Evolutionary conservation across 805 yeast species (phyloP).

Genomic region (Ogataea degrootiae): DNA sequence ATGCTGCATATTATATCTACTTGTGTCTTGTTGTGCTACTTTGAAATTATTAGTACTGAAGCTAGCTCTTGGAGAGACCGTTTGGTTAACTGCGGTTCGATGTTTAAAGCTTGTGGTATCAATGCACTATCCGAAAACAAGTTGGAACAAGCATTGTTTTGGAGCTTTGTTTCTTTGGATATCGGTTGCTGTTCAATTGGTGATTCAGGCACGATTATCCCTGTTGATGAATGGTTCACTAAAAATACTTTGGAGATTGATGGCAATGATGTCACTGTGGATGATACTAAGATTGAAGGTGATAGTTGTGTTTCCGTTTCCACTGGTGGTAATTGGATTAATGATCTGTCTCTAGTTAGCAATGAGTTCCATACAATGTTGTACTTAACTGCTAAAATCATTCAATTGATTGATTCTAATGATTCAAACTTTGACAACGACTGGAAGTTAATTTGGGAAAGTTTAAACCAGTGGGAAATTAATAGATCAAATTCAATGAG

Average conservation of each 20-base stretch:
- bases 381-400: slow-evolving; percentile 27
- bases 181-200: slow-evolving; percentile 29
- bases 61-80: slow-evolving; percentile 37
- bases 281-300: neutral
- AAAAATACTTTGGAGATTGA: neutral
- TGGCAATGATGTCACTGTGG: neutral
- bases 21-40: slow-evolving; percentile 37
- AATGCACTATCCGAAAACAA: slow-evolving; percentile 32
- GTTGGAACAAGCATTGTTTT: slow-evolving; percentile 36
- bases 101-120: slow-evolving; percentile 34
- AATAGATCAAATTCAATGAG: slow-evolving; percentile 33
- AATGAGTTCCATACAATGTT: slow-evolving; percentile 18
- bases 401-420: slow-evolving; percentile 28
- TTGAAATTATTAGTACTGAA: slow-evolving; percentile 38
- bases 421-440: slow-evolving; percentile 29
- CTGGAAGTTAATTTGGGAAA: slow-evolving; percentile 39
- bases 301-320: too few relatives aligned
- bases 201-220: slow-evolving; percentile 18
- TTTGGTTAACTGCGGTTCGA: slow-evolving; percentile 34
- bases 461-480: slow-evolving; percentile 34
- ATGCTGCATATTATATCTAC: slow-evolving; percentile 29
- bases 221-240: slow-evolving; percentile 12
- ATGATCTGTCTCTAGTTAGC: neutral
- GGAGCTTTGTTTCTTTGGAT: slow-evolving; percentile 42
- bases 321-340: slow-evolving; percentile 2